Evolutionary conservation across 306 rosid species (phyloP).

Genomic region (Pterocarpus macrocarpus): DNA sequence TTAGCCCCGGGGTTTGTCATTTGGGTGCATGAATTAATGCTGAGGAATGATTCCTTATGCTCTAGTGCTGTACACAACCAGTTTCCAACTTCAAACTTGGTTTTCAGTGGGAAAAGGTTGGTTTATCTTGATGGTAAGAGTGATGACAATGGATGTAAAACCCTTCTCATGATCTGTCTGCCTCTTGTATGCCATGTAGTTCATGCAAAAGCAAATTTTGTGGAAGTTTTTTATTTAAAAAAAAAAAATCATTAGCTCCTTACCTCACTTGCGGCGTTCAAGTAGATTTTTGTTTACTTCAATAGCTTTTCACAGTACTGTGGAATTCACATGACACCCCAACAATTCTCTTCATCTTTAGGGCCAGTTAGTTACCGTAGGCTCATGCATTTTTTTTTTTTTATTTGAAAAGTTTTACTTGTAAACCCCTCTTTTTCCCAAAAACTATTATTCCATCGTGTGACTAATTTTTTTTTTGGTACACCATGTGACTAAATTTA

Average conservation of each 20-base stretch:
- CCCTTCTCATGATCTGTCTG: too few species aligned
- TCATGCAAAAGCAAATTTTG: slow-evolving; percentile 10
- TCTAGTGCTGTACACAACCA: neutral
- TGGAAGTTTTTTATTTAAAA: neutral
- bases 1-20: neutral
- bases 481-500: too few species aligned
- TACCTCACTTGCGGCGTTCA: neutral
- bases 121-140: neutral
- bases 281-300: too few species aligned
- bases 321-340: too few species aligned
- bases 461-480: too few species aligned
- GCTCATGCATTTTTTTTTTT: too few species aligned
- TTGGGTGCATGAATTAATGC: neutral
- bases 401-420: too few species aligned
- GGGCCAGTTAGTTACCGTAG: too few species aligned
- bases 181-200: slow-evolving; percentile 65
- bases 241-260: neutral
- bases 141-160: neutral
- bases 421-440: too few species aligned
- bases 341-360: too few species aligned
- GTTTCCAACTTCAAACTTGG: slow-evolving; percentile 8
- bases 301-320: neutral
- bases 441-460: too few species aligned
- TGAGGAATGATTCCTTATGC: slow-evolving; percentile 33
- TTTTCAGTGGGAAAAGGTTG: neutral